Evolutionary conservation across 1,139 yeast species (phyloP), one percentile per base, ranked within the genome.

Genomic region (Magnusiomyces paraingens): DNA sequence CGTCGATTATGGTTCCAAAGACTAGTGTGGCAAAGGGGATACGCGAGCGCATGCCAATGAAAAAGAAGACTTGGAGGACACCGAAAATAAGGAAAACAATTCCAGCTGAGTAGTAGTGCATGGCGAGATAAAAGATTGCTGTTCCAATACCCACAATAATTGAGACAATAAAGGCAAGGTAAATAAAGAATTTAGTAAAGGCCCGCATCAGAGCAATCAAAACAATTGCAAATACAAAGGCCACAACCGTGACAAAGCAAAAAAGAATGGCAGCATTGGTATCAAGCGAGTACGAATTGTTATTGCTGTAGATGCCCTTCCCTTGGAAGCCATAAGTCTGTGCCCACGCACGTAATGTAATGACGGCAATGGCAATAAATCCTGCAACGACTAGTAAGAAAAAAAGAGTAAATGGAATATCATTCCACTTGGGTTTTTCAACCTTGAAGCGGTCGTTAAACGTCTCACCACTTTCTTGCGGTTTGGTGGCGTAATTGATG

Each of bases 21-120:
- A 88, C 83, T 4, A 86, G 77, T 1, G 93, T 89, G 59, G 95
- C 86, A 63, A 87, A 71, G 47, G 83, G 82, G 57, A 87, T 86
- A 61, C 94, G 75, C 4, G 72, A 67, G 57, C 96, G 76, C 1
- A 90, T 89, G 11, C 86, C 75, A 54, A 88, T 67, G 5, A 79
- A 66, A 47, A 55, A 55, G 43, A 50, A 12, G 15, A 53, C 22
- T 0, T 89, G 77, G 64, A 84, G 80, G 1, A 84, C 76, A 2
- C 72, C 66, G 60, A 72, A 73, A 8, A 69, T 47, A 59, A 87
- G 70, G 59, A 85, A 85, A 44, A 86, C 90, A 59, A 87, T 74
- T 3, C 89, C 95, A 0, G 95, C 91, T 10, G 90, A 83, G 73
- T 83, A 88, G 67, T 87, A 84, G 40, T 75, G 72, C 43, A 62